Percentiles rank a stretch among this genome's conserved stretches.
These are phyloP conservation scores for Glarea lozoyensis DNA, from an alignment of 495 filamentous ascomycete genomes.

Conservation along the genomic window DNA sequence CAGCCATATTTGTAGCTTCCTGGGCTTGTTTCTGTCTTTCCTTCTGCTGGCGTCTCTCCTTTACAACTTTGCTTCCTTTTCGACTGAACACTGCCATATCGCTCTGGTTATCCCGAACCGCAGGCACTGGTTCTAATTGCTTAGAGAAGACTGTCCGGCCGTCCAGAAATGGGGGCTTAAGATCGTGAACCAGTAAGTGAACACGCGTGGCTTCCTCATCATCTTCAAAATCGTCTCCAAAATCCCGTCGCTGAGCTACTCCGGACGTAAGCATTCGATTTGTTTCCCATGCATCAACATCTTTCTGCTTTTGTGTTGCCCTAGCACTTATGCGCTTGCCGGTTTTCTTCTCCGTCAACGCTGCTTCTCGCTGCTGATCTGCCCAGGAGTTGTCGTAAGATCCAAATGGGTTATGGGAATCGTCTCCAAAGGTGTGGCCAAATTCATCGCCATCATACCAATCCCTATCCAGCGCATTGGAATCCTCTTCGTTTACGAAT, in stretches of 20 bases:
- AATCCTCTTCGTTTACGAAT: conserved; percentile 34
- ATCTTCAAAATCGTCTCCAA: conserved; percentile 73
- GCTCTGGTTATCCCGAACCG: conserved; percentile 88
- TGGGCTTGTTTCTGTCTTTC: conserved; percentile 94
- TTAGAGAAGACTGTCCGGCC: conserved; percentile 94
- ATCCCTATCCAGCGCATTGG: conserved; percentile 70
- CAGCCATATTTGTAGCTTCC: conserved; percentile 87
- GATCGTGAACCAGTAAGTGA: conserved; percentile 87
- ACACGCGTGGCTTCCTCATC: conserved; percentile 87
- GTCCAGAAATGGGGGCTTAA: conserved; percentile 92
- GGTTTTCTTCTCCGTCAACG: conserved; percentile 64
- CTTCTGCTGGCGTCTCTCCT: conserved; percentile 81
- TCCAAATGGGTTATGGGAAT: conserved; percentile 61
- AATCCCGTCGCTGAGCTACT: conserved; percentile 81
- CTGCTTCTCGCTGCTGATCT: conserved; percentile 63
- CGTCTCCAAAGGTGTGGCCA: conserved; percentile 70
- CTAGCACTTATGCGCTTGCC: conserved; percentile 60
- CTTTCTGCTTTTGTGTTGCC: conserved; percentile 77
- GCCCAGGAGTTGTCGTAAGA: conserved; percentile 56
- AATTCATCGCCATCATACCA: conserved; percentile 80
- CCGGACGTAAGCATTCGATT: conserved; percentile 97
- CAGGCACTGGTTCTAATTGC: conserved; percentile 90
- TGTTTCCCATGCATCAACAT: conserved; percentile 95
- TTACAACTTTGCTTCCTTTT: conserved; percentile 90
- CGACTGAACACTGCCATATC: conserved; percentile 98